phyloP scores from a whole-genome alignment of 2,329 filamentous ascomycete species.

The Alternaria novae-zelandiae region DNA sequence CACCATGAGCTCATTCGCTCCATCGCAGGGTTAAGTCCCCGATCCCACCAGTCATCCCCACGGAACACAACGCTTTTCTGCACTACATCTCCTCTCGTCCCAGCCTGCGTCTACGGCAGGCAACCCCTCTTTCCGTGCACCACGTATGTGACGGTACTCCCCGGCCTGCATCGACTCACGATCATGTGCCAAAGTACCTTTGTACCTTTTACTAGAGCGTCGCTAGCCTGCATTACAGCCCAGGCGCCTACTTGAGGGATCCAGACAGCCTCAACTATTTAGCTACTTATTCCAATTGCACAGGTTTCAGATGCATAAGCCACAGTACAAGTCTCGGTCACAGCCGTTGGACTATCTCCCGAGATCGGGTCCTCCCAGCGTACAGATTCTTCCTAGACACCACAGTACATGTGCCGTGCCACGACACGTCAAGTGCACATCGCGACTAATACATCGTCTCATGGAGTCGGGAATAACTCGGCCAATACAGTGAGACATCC shows the following conservation, averaged over 20 bases:
- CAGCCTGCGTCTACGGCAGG: conserved; percentile 9
- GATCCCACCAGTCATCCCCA: conserved; percentile 8
- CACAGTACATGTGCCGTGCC: neutral
- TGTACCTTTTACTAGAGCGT: neutral
- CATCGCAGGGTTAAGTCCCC: neutral
- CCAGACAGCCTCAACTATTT: neutral
- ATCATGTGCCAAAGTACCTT: conserved; percentile 26
- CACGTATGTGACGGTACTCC: conserved; percentile 12
- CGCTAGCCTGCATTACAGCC: neutral
- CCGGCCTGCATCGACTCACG: conserved; percentile 18
- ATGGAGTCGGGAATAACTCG: neutral
- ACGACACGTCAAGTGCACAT: conserved; percentile 2
- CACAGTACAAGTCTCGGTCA: neutral
- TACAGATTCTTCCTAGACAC: neutral
- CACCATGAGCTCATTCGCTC: conserved; percentile 12
- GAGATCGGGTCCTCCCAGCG: conserved; percentile 1
- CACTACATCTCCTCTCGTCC: conserved; percentile 5
- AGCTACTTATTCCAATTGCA: neutral
- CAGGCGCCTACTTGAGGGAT: neutral
- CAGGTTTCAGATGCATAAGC: neutral
- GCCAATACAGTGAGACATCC: neutral
- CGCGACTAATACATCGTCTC: neutral
- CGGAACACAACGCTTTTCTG: conserved; percentile 4
- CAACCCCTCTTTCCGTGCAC: conserved; percentile 17
- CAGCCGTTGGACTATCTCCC: neutral